Evolutionary conservation across 179 eudicot genomes (phyloP), one percentile per base, ranked within the genome.

Genomic region (Spergularia azorica): DNA sequence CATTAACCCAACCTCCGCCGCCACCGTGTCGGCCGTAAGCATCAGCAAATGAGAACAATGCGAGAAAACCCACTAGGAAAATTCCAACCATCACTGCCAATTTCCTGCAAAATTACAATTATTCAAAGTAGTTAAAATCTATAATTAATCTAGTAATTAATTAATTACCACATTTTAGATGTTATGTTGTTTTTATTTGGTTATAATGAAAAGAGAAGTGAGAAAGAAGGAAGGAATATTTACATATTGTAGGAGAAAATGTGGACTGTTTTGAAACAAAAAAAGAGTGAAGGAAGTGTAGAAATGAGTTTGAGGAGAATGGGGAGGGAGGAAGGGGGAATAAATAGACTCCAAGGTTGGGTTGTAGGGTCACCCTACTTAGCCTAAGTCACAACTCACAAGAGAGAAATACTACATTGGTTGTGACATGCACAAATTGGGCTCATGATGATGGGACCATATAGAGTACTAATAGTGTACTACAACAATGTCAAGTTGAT

Each of bases 1-100:
- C 98, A 39, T 76, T 82, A 17, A 59, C 67, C 98, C 98, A 94
- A 2, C 90, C 92, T 5, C 89, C 89, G 1, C 80, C 91, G 20
- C 83, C 80, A 1, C 74, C 87, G 4, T 80, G n/a, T n/a, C 32
- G 71, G 2, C 83, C 87, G 58, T 81, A 79, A 9, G 77, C 87
- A 18, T 82, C 77, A 59, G 74, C 89, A 43, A 50, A 9, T 9
- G 89, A 70, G 15, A 57, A 75, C 76, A 89, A 68, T 76, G 90
- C 75, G 43, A 92, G 84, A 63, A 89, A 67, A 21, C 79, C 80
- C 67, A 82, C 79, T 16, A 89, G 18, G 18, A 86, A 71, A 60
- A 86, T 12, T 51, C 77, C 84, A 75, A 48, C 11, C 14, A n/a
- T n/a, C n/a, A 54, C 8, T 63, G 46, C 86, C 97, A 91, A 90